Base-by-base conservation (phyloP, 2,329 filamentous ascomycete species). In the Thielaviopsis musarum region DNA sequence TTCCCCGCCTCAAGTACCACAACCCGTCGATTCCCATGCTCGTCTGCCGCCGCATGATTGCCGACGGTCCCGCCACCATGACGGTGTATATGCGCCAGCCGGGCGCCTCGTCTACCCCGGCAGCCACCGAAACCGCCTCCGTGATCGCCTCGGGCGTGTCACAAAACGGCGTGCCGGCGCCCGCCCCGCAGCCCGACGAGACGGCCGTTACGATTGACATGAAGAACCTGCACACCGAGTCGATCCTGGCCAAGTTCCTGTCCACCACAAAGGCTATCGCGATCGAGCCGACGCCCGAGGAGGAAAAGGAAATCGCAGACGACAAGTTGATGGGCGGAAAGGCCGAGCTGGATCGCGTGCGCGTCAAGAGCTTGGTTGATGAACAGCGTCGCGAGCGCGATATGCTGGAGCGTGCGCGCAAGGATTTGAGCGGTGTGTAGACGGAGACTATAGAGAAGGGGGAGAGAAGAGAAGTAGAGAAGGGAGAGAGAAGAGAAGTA, bases 1-100 rank as follows among this genome's bases (percentile, higher is more conserved):
- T 97, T 54, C 88, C 88, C 22, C 82, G 88, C 60, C 77, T 98
- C 65, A 96, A 98, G 77, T 98, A 84, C 75, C 86, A 95, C 77
- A 98, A 98, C 70, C 93, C 93, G 0, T 74, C 82, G 13, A 71
- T 96, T 53, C 82, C 85, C 52, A 94, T 97, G 79, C 83, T 87
- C 61, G 81, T 95, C 66, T 84, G 85, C 70, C 85, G 87, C 61
- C 83, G 80, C 63, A 66, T 70, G 45, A 72, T 83, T 52, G 76
- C 82, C 65, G 70, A 74, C 4, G 75, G 75, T 22, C 74, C 79
- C 6, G 80, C 86, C 15, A 76, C 74, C 54, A 75, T 90, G 72
- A 82, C 80, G 62, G 75, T 91, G 65, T 84, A 85, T 72, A 79
- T 84, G 65, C 75, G 75, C 66, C 73, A 34, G 30, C 9, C 30